Conservation (phyloP, 139 green algal species). For the Picochlorum sp. region DNA sequence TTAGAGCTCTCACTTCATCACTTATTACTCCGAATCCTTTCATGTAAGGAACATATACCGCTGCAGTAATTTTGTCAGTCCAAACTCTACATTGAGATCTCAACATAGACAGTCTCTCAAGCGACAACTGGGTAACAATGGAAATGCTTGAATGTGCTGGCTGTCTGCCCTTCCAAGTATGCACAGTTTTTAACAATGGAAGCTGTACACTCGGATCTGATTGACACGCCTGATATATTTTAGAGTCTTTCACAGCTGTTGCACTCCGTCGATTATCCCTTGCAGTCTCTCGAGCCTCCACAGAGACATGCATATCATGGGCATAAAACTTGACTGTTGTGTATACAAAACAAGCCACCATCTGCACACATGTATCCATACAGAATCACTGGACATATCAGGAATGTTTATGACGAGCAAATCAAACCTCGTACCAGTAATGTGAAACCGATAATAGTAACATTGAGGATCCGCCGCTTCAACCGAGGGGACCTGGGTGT, state of each 20-base stretch:
- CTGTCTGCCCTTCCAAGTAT: not conserved
- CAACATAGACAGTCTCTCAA: slow-evolving; percentile 15
- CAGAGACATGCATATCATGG: not conserved
- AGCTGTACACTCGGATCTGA: not conserved
- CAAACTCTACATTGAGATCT: slow-evolving; percentile 9
- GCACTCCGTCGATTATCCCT: too few species aligned
- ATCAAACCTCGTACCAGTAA: too few species aligned
- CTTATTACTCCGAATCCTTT: slow-evolving; percentile 1
- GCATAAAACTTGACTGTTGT: not conserved
- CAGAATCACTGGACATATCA: too few species aligned
- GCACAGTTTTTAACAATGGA: slow-evolving; percentile 1
- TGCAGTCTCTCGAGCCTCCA: too few species aligned
- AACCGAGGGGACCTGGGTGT: not conserved
- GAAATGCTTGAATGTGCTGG: slow-evolving; percentile 6
- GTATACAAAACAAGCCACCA: not conserved
- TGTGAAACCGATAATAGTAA: too few species aligned
- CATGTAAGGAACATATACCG: slow-evolving; percentile 18
- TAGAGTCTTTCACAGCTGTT: not conserved
- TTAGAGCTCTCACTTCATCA: not conserved
- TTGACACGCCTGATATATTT: not conserved
- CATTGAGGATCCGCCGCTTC: too few species aligned
- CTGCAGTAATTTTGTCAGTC: slow-evolving; percentile 13
- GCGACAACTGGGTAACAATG: slow-evolving; percentile 16
- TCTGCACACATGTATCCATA: not conserved
- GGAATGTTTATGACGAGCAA: too few species aligned